Evolutionary conservation across 768 basidiomycete genomes (phyloP).

Genomic region (Solioccasus polychromus): DNA sequence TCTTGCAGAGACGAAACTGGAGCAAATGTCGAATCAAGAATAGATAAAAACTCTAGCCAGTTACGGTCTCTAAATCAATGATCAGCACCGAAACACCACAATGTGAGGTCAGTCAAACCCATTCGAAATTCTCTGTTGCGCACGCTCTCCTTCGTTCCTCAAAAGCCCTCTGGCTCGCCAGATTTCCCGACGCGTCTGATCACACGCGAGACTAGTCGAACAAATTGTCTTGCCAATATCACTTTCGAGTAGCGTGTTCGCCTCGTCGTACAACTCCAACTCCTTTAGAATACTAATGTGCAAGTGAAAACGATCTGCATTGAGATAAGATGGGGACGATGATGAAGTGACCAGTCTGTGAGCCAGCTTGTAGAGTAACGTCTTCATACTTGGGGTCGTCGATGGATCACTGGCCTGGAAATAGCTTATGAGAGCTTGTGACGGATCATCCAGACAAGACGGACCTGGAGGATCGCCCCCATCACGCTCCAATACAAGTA

Average conservation of each 20-base stretch:
- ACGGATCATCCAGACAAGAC: slow-evolving; percentile 1
- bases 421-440: slow-evolving; percentile 8
- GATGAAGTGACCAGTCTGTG: slow-evolving; percentile 68
- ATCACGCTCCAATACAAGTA: slow-evolving; percentile 85
- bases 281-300: slow-evolving; percentile 71
- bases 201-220: slow-evolving; percentile 65
- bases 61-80: slow-evolving; percentile 63
- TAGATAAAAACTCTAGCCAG: slow-evolving; percentile 79
- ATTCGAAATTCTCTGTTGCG: slow-evolving; percentile 56
- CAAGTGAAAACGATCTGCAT: slow-evolving; percentile 75
- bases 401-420: slow-evolving; percentile 68
- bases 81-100: slow-evolving; percentile 20
- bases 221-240: slow-evolving; percentile 69
- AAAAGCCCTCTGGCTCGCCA: slow-evolving; percentile 54
- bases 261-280: slow-evolving; percentile 66
- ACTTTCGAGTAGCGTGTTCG: slow-evolving; percentile 61
- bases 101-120: slow-evolving; percentile 42
- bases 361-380: slow-evolving; percentile 72
- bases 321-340: slow-evolving; percentile 58
- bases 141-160: slow-evolving; percentile 59
- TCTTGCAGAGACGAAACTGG: slow-evolving; percentile 29
- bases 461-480: slow-evolving; percentile 75
- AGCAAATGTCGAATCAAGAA: slow-evolving; percentile 66
- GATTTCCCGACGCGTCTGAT: slow-evolving; percentile 73
- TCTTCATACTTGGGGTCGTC: slow-evolving; percentile 60